Conservation (phyloP, 2,329 filamentous ascomycete genomes). For the Penicillium expansum region DNA sequence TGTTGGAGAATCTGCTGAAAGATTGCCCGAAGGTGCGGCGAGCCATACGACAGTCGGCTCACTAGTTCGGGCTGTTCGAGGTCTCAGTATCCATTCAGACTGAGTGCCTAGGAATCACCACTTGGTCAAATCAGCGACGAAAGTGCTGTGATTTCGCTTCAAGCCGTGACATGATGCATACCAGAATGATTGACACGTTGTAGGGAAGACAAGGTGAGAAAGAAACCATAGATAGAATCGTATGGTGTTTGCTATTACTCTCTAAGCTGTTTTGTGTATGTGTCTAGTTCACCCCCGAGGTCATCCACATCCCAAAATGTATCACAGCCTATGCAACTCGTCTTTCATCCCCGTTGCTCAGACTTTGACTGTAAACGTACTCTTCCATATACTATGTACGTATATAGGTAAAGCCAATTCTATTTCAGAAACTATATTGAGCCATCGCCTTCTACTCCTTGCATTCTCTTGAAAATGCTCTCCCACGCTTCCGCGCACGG, state of each 20-base stretch:
- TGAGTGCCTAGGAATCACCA: too few species aligned
- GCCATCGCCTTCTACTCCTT: background rate
- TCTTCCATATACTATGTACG: background rate
- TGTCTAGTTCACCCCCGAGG: background rate
- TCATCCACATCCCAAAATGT: background rate
- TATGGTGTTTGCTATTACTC: background rate
- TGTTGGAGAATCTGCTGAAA: too few species aligned
- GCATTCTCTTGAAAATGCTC: conserved; percentile 8
- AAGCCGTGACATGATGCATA: background rate
- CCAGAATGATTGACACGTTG: background rate
- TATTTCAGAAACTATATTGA: background rate
- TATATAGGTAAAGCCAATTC: background rate
- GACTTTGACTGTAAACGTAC: background rate
- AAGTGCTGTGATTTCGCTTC: background rate
- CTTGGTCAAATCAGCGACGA: too few species aligned
- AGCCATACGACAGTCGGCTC: too few species aligned
- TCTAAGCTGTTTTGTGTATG: background rate
- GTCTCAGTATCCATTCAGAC: too few species aligned
- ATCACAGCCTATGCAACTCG: background rate
- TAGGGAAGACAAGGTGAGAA: background rate
- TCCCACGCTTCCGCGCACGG: conserved; percentile 20
- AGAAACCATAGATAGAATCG: background rate
- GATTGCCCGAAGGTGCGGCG: too few species aligned
- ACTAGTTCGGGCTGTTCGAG: too few species aligned
- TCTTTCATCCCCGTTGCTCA: background rate